Percentiles rank a stretch among this genome's conserved stretches.
Conservation (phyloP, 805 yeast genomes). For the Osmozyma mogii region DNA sequence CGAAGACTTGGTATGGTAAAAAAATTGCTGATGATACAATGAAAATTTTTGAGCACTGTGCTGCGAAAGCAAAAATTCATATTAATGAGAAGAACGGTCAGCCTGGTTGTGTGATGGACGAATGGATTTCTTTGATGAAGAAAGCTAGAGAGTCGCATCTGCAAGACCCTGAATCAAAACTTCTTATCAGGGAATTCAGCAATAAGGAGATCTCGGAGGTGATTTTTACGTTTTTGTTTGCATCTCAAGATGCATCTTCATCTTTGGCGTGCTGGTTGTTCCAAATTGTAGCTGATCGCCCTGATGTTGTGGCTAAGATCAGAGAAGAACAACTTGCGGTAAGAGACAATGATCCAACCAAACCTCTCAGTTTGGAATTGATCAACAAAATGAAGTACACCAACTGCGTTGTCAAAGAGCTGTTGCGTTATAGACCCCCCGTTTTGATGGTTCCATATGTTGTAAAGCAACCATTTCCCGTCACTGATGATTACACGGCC, state of each 20-base stretch:
- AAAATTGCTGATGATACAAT: slow-evolving; percentile 88
- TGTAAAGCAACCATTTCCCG: slow-evolving; percentile 79
- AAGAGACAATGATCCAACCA: slow-evolving; percentile 66
- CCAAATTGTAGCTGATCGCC: slow-evolving; percentile 93
- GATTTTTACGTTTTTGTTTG: slow-evolving; percentile 91
- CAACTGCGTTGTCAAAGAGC: slow-evolving; percentile 82
- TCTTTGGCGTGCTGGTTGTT: slow-evolving; percentile 97
- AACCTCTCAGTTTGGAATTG: slow-evolving; percentile 57
- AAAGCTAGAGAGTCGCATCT: slow-evolving; percentile 52
- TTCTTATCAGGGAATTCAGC: slow-evolving; percentile 72
- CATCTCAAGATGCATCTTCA: slow-evolving; percentile 97
- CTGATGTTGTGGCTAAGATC: slow-evolving; percentile 77
- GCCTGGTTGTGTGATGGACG: slow-evolving; percentile 89
- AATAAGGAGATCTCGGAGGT: slow-evolving; percentile 94
- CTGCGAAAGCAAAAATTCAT: slow-evolving; percentile 76
- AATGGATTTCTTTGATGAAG: slow-evolving; percentile 85
- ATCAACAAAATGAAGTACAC: slow-evolving; percentile 87
- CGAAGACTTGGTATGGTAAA: slow-evolving; percentile 98
- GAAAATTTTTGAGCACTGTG: slow-evolving; percentile 85
- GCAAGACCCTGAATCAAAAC: slow-evolving; percentile 44
- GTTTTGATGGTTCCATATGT: slow-evolving; percentile 97
- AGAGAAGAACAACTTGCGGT: slow-evolving; percentile 87
- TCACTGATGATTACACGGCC: slow-evolving; percentile 75
- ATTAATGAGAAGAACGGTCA: slow-evolving; percentile 64
- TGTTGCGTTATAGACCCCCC: slow-evolving; percentile 93